Conservation (phyloP, 139 green algal species). For the Micractinium conductrix region DNA sequence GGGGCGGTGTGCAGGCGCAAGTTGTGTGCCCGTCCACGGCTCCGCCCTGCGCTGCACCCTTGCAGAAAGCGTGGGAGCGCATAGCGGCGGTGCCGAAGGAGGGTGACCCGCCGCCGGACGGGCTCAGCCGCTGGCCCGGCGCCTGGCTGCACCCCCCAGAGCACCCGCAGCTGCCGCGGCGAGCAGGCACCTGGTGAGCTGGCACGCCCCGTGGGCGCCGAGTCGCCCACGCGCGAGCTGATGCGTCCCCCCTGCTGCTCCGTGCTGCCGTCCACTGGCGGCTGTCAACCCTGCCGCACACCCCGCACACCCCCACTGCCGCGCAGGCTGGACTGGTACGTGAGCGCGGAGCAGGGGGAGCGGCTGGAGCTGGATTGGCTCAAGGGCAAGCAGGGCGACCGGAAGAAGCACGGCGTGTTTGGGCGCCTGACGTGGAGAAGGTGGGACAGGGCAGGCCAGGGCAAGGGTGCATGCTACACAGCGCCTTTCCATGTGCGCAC, state of each 20-base stretch:
- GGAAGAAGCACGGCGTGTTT: background rate
- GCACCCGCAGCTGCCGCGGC: background rate
- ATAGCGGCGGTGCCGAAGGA: background rate
- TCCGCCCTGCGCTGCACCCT: background rate
- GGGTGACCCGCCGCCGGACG: background rate
- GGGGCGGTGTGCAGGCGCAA: too few relatives aligned
- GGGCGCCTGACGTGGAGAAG: background rate
- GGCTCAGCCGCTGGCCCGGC: background rate
- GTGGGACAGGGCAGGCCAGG: too few relatives aligned
- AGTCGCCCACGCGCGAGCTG: too few relatives aligned
- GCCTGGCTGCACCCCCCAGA: background rate
- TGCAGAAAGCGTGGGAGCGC: background rate
- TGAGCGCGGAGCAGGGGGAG: too few relatives aligned
- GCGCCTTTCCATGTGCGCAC: too few relatives aligned
- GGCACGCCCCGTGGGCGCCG: too few relatives aligned
- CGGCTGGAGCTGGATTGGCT: too few relatives aligned
- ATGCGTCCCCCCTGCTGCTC: background rate
- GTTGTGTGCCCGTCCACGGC: too few relatives aligned
- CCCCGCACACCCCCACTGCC: background rate
- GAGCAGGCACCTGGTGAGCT: constrained; percentile 14
- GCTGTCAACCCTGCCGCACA: background rate
- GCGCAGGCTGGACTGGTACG: too few relatives aligned
- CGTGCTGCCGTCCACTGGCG: background rate
- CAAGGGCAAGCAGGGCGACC: background rate
- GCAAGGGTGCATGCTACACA: too few relatives aligned